Evolutionary conservation across 306 rosid species (phyloP).

Genomic region (Fragaria vesca): DNA sequence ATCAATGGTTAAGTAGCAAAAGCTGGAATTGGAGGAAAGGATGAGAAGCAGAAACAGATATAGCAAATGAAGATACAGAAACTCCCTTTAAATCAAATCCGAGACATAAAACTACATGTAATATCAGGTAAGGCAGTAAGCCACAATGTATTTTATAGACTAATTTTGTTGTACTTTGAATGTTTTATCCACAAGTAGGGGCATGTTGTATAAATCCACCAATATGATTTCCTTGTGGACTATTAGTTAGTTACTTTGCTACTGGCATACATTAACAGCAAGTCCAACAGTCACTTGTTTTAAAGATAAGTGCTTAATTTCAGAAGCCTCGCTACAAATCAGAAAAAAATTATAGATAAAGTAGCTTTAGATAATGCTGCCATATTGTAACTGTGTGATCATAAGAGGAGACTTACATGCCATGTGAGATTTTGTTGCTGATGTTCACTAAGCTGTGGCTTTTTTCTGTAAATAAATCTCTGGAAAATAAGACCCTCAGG

Average conservation of each 20-base stretch:
- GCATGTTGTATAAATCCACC: neutral
- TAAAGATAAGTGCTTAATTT: neutral
- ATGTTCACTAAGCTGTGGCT: conserved; percentile 72
- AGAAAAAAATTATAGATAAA: neutral
- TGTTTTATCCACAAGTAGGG: neutral
- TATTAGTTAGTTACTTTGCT: neutral
- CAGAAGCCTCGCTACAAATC: neutral
- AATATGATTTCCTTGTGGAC: neutral
- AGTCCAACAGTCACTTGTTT: neutral
- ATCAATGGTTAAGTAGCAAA: neutral
- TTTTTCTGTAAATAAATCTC: conserved; percentile 80
- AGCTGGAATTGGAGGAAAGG: neutral
- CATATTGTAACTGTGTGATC: neutral
- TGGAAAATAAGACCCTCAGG: conserved; percentile 12
- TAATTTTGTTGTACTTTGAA: neutral
- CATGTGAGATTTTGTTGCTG: conserved; percentile 94
- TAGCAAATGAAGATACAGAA: neutral
- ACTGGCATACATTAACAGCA: neutral
- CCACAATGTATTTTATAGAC: neutral
- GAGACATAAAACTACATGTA: neutral
- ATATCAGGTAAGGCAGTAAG: neutral
- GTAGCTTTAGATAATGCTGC: neutral
- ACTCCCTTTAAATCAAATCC: neutral
- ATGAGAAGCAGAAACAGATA: neutral
- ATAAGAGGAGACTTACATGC: conserved; percentile 63